Evolutionary conservation across 306 rosid species (phyloP).

Genomic region (Malus sylvestris): DNA sequence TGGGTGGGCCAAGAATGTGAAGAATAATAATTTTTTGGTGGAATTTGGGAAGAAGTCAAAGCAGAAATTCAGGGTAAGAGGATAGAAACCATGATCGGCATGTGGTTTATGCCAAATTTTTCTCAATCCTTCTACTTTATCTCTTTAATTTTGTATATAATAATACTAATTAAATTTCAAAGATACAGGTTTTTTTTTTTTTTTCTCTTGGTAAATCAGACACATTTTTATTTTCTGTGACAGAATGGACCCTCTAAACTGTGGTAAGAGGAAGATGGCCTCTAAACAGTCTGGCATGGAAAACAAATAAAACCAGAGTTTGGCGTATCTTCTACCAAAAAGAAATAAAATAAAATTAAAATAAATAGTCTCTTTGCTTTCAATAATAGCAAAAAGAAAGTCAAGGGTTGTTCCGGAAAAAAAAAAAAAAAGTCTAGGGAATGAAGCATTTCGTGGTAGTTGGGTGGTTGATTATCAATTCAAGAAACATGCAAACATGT

Average conservation of each 20-base stretch:
- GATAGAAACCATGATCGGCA: background rate
- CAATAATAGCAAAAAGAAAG: background rate
- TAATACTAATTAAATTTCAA: background rate
- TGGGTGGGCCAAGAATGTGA: background rate
- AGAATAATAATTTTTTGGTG: background rate
- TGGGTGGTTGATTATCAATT: too few relatives aligned
- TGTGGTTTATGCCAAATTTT: background rate
- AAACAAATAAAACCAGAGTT: background rate
- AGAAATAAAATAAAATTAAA: background rate
- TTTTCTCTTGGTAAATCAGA: background rate
- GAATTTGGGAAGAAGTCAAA: background rate
- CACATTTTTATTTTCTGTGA: background rate
- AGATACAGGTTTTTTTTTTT: background rate
- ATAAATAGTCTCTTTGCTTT: background rate
- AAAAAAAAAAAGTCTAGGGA: too few relatives aligned
- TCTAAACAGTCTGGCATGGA: background rate
- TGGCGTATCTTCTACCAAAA: background rate
- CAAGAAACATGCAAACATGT: too few relatives aligned
- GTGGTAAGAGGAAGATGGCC: background rate
- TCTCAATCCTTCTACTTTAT: background rate
- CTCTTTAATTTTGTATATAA: background rate
- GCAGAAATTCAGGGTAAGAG: background rate
- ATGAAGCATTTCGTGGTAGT: too few relatives aligned
- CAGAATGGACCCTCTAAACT: background rate
- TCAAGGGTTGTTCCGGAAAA: background rate